A percentile compares a stretch with the other conserved stretches of the same genome.
Evolutionary conservation across 1,284 basidiomycete genomes (phyloP).

Genomic region (Cutaneotrichosporon dermatis): DNA sequence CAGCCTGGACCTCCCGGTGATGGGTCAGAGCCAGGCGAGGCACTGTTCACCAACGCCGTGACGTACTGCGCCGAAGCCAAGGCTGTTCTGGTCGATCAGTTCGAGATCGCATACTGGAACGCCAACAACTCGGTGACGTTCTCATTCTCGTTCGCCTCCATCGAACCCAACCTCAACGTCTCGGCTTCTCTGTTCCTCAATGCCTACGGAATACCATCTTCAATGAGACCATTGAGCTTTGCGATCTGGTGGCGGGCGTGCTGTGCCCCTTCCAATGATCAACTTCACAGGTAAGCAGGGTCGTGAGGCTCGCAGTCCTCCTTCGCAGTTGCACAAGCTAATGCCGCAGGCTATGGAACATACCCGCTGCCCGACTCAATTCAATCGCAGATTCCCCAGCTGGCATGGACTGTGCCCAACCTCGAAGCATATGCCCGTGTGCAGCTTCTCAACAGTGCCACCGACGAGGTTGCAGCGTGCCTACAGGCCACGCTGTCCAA

Average conservation of each 20-base stretch:
- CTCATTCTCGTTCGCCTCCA: constrained; percentile 37
- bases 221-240: constrained; percentile 69
- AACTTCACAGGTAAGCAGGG: constrained; percentile 60
- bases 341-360: constrained; percentile 55
- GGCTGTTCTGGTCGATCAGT: constrained; percentile 71
- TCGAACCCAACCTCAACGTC: constrained; percentile 66
- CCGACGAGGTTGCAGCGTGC: constrained; percentile 73
- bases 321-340: no score
- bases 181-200: constrained; percentile 72
- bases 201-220: constrained; percentile 71
- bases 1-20: background rate
- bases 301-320: no score
- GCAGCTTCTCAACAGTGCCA: constrained; percentile 63
- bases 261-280: constrained; percentile 82
- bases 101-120: constrained; percentile 63
- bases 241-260: constrained; percentile 65
- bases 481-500: constrained; percentile 88
- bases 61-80: constrained; percentile 79
- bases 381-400: constrained; percentile 61
- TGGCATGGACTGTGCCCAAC: constrained; percentile 85
- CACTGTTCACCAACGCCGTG: constrained; percentile 66
- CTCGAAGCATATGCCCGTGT: constrained; percentile 85
- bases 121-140: constrained; percentile 33
- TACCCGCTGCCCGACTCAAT: constrained; percentile 62
- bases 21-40: constrained; percentile 8